Evolutionary conservation across 495 filamentous ascomycete species (phyloP), one percentile per base, ranked within the genome.

Genomic region (Aspergillus conjunctus): DNA sequence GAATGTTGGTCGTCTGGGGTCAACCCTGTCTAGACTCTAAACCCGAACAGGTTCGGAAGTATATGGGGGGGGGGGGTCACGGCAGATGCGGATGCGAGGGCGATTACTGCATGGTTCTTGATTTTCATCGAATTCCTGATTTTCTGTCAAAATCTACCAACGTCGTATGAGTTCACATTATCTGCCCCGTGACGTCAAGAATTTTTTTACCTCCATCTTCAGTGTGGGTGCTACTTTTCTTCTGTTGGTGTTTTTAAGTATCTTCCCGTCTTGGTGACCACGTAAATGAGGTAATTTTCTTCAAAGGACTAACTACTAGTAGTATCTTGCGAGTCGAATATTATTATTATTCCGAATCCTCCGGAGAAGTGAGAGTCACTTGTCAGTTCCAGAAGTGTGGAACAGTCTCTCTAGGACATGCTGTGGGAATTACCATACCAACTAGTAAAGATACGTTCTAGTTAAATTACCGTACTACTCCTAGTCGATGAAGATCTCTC

Each of bases 41-140:
- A 26, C 26, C 26, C 26, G 5, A 26, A 26, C 26, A 26, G 26
- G 37, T 5, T 41, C 11, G 37, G 37, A 17, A 48, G 44, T 20
- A 48, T 48, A 48, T 18, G 44, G 44, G n/a, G 17, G 9, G 18
- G 22, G 7, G 22, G 21, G 49, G 14, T 51, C 1, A 32, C 49
- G 15, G 49, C 49, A 39, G 18, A 54, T 37, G 51, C 44, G 44
- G 21, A 54, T 60, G 58, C 58, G 51, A 54, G 58, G 58, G 49
- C 37, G 57, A 59, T 59, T 59, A 37, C 41, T 50, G 39, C 58
- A 60, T 22, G 43, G 21, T 49, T 49, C 14, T 48, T 41, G 37
- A 11, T 20, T 46, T 46, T 46, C 14, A 4, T 48, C 1, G 10
- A 48, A 48, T 22, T 11, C 17, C n/a, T 18, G n/a, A 48, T 26